Percentiles rank a stretch among this genome's conserved stretches.
Evolutionary conservation across 495 filamentous ascomycete species (phyloP).

Genomic region (Trichocladium uniseriatum): DNA sequence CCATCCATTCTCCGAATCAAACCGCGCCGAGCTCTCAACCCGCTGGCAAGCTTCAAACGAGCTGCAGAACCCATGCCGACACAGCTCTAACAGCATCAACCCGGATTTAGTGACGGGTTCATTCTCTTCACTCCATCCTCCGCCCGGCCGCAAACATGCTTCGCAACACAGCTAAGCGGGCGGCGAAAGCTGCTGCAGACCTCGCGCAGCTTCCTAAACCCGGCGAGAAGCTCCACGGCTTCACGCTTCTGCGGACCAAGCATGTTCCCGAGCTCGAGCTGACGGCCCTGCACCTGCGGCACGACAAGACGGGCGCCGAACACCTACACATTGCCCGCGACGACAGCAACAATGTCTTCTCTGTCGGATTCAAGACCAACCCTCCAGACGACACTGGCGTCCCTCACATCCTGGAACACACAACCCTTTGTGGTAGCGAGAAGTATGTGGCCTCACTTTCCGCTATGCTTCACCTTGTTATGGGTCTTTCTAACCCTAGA

Average conservation of each 20-base stretch:
- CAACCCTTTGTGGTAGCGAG: slow-evolving; percentile 91
- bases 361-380: slow-evolving; percentile 97
- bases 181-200: slow-evolving; percentile 57
- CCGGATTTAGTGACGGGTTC: background rate
- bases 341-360: slow-evolving; percentile 98
- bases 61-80: slow-evolving; percentile 6
- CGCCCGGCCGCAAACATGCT: slow-evolving; percentile 30
- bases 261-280: slow-evolving; percentile 90
- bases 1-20: no score
- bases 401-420: slow-evolving; percentile 96
- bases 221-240: slow-evolving; percentile 84
- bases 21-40: background rate
- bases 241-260: slow-evolving; percentile 78
- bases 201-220: slow-evolving; percentile 61
- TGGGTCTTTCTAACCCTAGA: slow-evolving; percentile 15
- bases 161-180: slow-evolving; percentile 40
- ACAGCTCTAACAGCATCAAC: background rate
- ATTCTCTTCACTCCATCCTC: background rate
- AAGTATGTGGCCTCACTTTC: slow-evolving; percentile 50
- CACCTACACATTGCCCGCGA: slow-evolving; percentile 91
- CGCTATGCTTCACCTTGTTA: background rate
- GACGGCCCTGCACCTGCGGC: slow-evolving; percentile 77
- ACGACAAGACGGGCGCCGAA: slow-evolving; percentile 90
- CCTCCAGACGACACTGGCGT: slow-evolving; percentile 93
- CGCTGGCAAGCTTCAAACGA: background rate